phyloP scores from a whole-genome alignment of 2,329 filamentous ascomycete genomes.

The Colletotrichum ledebouriae region DNA sequence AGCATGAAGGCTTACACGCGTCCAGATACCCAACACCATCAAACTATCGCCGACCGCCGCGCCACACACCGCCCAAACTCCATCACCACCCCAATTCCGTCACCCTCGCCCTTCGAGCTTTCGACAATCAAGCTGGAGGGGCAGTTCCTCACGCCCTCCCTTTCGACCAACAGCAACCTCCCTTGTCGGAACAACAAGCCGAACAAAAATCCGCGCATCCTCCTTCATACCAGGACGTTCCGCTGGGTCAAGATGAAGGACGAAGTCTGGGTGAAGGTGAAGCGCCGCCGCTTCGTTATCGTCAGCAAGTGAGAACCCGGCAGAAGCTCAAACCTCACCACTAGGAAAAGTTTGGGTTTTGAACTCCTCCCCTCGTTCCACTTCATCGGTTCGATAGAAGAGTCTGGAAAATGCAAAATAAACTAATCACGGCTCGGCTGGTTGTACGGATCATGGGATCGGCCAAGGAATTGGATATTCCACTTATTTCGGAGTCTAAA shows the following conservation, averaged over 20 bases:
- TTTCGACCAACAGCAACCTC: not conserved
- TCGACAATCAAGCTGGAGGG: not conserved
- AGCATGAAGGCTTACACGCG: no score
- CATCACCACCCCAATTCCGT: not conserved
- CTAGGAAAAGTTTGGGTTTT: no score
- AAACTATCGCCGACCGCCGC: not conserved
- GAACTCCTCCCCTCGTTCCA: no score
- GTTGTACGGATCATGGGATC: no score
- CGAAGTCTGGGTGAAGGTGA: not conserved
- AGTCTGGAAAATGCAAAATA: no score
- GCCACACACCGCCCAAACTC: not conserved
- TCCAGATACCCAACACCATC: no score
- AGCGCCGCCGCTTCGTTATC: not conserved
- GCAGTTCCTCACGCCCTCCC: not conserved
- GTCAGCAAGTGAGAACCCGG: constrained; percentile 2
- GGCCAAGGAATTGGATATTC: no score
- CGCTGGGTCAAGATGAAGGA: constrained; percentile 6
- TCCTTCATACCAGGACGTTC: not conserved
- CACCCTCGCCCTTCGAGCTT: not conserved
- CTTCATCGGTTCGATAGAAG: no score
- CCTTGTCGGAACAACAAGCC: no score
- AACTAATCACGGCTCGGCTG: no score
- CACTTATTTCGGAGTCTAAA: no score
- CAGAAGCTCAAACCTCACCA: not conserved
- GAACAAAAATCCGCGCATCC: not conserved